These are phyloP conservation scores for Favolaschia claudopus DNA, from an alignment of 768 basidiomycete species.

Conservation along the genomic window DNA sequence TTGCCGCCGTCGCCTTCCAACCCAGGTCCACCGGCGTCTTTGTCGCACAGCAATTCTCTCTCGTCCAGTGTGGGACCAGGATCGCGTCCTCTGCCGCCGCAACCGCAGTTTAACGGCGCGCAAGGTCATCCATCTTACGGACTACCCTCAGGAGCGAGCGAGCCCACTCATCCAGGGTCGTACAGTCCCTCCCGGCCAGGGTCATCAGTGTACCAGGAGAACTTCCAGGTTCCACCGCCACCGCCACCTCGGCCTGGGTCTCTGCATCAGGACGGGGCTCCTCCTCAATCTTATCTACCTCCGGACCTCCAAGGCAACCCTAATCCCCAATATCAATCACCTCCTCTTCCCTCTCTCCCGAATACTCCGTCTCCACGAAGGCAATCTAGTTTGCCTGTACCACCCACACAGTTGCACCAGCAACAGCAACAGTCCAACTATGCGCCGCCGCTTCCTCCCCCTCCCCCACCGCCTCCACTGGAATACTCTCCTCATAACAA, in stretches of 20 bases:
- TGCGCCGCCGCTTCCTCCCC: constrained; percentile 37
- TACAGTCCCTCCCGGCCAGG: constrained; percentile 33
- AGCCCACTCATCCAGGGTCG: constrained; percentile 31
- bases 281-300: constrained; percentile 27
- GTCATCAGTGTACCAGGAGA: too few relatives aligned
- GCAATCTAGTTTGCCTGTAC: constrained; percentile 59
- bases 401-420: constrained; percentile 51
- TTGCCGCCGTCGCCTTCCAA: constrained; percentile 43
- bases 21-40: constrained; percentile 40
- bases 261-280: constrained; percentile 30
- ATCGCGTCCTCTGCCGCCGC: constrained; percentile 54
- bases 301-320: constrained; percentile 30
- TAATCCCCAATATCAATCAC: constrained; percentile 26
- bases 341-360: constrained; percentile 37
- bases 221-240: constrained; percentile 31
- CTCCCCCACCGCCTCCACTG: constrained; percentile 34
- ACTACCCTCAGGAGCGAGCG: constrained; percentile 34
- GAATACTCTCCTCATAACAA: constrained; percentile 18
- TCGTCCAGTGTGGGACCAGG: constrained; percentile 40
- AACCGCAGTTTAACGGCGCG: constrained; percentile 51
- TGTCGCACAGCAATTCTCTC: constrained; percentile 38
- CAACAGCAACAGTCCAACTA: constrained; percentile 44
- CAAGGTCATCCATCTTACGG: constrained; percentile 39
- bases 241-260: constrained; percentile 46
- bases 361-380: constrained; percentile 41